phyloP scores from a whole-genome alignment of 2,329 filamentous ascomycete species.

The Aspergillus ustus region DNA sequence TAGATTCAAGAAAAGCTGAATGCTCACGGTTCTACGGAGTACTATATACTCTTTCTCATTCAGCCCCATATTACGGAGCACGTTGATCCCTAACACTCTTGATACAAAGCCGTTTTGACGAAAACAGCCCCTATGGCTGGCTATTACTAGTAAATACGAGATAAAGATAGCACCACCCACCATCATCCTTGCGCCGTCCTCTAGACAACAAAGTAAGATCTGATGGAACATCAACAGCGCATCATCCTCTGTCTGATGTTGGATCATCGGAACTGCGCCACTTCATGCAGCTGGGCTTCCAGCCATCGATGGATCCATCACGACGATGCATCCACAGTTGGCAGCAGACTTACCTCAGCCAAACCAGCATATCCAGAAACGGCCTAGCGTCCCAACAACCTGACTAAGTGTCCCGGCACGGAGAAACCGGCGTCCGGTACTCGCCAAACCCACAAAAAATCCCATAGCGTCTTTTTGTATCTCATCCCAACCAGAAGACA shows the following conservation, averaged over 20 bases:
- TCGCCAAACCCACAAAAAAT: slow-evolving; percentile 28
- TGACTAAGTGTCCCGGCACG: slow-evolving; percentile 19
- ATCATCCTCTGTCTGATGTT: slow-evolving; percentile 3
- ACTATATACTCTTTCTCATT: not conserved
- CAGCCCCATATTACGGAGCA: not conserved
- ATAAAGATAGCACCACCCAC: slow-evolving; percentile 17
- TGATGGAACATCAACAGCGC: slow-evolving; percentile 7
- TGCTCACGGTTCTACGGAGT: not conserved
- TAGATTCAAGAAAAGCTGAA: not conserved
- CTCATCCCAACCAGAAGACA: slow-evolving; percentile 19
- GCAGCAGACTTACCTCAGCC: slow-evolving; percentile 8
- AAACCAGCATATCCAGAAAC: not conserved
- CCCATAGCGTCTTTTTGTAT: slow-evolving; percentile 20
- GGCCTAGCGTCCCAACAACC: not conserved
- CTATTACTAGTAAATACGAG: not conserved
- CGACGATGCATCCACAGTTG: not conserved
- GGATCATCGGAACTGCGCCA: slow-evolving; percentile 7
- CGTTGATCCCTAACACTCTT: not conserved
- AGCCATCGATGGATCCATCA: slow-evolving; percentile 1
- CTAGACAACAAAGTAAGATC: slow-evolving; percentile 4
- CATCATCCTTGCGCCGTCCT: slow-evolving; percentile 11
- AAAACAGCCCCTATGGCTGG: slow-evolving; percentile 10
- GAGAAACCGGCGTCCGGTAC: slow-evolving; percentile 20
- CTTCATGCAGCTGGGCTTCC: not conserved
- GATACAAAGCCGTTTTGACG: slow-evolving; percentile 5